Conservation (phyloP, 805 yeast species). For the Clavispora santaluciae region DNA sequence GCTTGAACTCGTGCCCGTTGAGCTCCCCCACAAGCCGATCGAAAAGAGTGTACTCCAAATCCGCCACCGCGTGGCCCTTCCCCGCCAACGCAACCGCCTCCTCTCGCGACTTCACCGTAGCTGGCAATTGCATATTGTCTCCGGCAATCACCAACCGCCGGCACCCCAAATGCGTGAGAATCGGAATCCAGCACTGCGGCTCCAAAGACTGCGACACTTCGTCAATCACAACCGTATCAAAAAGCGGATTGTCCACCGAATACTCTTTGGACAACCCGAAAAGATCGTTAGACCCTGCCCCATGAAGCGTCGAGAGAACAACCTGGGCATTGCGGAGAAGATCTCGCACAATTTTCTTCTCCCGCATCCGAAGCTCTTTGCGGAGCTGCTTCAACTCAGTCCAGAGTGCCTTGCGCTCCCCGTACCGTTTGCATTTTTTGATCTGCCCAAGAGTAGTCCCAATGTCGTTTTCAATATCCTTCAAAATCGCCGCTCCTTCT, state of each 20-base stretch:
- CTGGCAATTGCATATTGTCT: constrained; percentile 88
- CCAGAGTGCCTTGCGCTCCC: constrained; percentile 65
- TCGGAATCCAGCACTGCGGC: constrained; percentile 95
- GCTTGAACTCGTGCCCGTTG: constrained; percentile 44
- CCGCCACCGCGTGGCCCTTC: constrained; percentile 32
- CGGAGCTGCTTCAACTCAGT: constrained; percentile 61
- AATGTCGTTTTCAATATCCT: constrained; percentile 70
- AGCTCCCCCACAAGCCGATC: constrained; percentile 59
- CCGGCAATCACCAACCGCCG: constrained; percentile 78
- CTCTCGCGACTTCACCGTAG: constrained; percentile 64
- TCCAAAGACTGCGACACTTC: constrained; percentile 94
- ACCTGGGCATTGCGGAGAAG: constrained; percentile 60
- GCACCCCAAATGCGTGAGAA: constrained; percentile 57
- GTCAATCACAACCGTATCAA: constrained; percentile 83
- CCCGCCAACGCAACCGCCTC: constrained; percentile 12
- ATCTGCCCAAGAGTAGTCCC: constrained; percentile 50
- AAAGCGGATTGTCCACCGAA: constrained; percentile 35
- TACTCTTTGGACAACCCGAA: constrained; percentile 42
- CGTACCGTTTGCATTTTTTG: constrained; percentile 57
- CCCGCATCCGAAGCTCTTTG: constrained; percentile 65
- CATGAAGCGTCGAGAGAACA: constrained; percentile 81
- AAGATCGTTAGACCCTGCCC: constrained; percentile 72
- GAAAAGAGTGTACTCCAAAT: constrained; percentile 66
- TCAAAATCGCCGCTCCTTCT: constrained; percentile 42
- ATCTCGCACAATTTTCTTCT: constrained; percentile 56